phyloP scores from a whole-genome alignment of 345 rosid species.

The Pelargonium nanum region DNA sequence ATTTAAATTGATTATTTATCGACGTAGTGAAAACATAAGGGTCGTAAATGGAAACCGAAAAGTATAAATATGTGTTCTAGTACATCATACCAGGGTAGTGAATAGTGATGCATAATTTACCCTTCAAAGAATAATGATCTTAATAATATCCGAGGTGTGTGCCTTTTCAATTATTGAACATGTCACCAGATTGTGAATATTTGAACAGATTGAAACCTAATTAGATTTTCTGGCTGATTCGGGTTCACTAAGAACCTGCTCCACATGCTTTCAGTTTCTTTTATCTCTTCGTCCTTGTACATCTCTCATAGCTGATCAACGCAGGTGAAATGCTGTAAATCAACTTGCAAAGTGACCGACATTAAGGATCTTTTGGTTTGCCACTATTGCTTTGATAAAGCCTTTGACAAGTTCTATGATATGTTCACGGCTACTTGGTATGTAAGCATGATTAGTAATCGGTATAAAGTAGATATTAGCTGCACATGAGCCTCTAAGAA shows the following conservation, averaged over 20 bases:
- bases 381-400: constrained; percentile 58
- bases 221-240: no score
- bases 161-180: background rate
- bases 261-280: no score
- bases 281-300: background rate
- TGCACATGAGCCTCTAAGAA: background rate
- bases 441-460: constrained; percentile 5
- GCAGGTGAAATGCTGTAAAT: constrained; percentile 72
- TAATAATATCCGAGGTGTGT: background rate
- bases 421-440: constrained; percentile 67
- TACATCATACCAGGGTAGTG: no score
- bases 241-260: no score
- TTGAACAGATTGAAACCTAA: no score
- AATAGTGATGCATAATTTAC: no score
- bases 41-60: no score
- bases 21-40: no score
- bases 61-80: no score
- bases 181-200: no score
- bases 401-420: constrained; percentile 60
- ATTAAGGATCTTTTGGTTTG: constrained; percentile 57
- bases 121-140: no score
- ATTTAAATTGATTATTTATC: no score
- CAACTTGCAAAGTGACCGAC: constrained; percentile 54
- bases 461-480: background rate
- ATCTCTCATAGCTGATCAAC: background rate